Evolutionary conservation across 1,139 yeast species (phyloP).

Genomic region (Candida pseudocylindracea): DNA sequence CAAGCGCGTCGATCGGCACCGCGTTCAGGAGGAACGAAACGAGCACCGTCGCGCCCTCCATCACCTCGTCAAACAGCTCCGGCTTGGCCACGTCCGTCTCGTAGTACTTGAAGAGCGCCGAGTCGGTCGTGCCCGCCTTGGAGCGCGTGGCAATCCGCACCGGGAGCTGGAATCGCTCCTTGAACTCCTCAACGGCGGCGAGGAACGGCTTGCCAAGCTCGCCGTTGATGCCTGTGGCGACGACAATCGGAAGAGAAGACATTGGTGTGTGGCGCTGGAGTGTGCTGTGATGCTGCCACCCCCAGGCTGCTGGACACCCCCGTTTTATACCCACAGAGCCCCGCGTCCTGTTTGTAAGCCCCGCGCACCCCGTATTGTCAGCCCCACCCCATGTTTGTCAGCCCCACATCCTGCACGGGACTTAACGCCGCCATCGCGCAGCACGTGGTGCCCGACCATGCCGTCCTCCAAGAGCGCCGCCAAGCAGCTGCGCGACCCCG

Average conservation of each 20-base stretch:
- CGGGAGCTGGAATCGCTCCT: constrained; percentile 21
- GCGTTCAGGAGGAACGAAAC: constrained; percentile 15
- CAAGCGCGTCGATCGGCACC: constrained; percentile 8
- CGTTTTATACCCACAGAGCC: too few relatives aligned
- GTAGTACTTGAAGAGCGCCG: constrained; percentile 18
- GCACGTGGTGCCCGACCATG: too few relatives aligned
- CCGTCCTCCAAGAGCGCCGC: too few relatives aligned
- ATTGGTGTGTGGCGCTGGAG: constrained; percentile 1
- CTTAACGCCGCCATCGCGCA: too few relatives aligned
- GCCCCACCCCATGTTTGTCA: too few relatives aligned
- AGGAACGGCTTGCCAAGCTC: constrained; percentile 23
- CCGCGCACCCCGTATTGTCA: too few relatives aligned
- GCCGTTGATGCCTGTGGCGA: constrained; percentile 28
- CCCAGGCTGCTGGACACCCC: too few relatives aligned
- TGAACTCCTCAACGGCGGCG: constrained; percentile 19
- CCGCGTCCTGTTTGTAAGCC: too few relatives aligned
- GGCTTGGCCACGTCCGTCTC: constrained; percentile 10
- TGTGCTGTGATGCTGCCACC: too few relatives aligned
- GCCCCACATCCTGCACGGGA: too few relatives aligned
- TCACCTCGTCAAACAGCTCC: constrained; percentile 10
- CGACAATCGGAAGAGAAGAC: constrained; percentile 14
- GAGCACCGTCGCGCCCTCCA: constrained; percentile 27
- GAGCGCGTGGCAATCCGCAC: constrained; percentile 27
- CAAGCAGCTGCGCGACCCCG: too few relatives aligned
- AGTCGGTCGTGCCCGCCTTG: constrained; percentile 10